These are phyloP conservation scores for Colletotrichum tropicale DNA, from an alignment of 2,329 filamentous ascomycete species.

Conservation along the genomic window DNA sequence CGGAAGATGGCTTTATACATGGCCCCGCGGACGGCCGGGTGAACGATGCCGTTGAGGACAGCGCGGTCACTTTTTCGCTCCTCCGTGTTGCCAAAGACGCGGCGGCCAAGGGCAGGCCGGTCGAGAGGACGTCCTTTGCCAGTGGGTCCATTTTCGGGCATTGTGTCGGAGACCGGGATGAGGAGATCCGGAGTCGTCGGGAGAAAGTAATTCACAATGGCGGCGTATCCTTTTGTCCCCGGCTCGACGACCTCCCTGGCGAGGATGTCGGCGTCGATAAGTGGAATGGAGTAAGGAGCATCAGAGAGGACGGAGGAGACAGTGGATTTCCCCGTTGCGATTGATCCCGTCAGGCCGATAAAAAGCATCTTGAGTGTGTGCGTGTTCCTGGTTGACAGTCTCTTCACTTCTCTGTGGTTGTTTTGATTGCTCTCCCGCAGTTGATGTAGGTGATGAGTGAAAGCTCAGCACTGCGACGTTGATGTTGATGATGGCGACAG, in stretches of 20 bases:
- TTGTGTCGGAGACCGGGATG: conserved; percentile 58
- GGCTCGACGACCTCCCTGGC: conserved; percentile 95
- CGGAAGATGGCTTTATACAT: conserved; percentile 79
- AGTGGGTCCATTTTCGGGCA: conserved; percentile 57
- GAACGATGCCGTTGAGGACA: conserved; percentile 87
- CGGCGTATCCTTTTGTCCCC: conserved; percentile 81
- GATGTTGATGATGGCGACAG: neutral
- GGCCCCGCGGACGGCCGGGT: conserved; percentile 84
- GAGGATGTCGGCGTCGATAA: conserved; percentile 93
- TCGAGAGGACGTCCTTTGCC: conserved; percentile 80
- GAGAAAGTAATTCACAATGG: conserved; percentile 82
- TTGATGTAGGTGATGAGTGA: neutral
- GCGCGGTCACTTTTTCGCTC: conserved; percentile 74
- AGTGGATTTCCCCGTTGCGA: conserved; percentile 97
- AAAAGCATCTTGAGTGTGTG: conserved; percentile 71
- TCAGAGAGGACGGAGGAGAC: conserved; percentile 83
- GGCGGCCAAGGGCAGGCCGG: conserved; percentile 79
- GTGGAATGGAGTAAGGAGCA: conserved; percentile 82
- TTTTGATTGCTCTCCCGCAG: neutral
- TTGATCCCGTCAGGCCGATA: conserved; percentile 94
- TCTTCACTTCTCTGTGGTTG: neutral
- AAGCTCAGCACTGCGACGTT: neutral
- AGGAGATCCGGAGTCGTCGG: conserved; percentile 87
- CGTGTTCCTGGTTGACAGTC: neutral
- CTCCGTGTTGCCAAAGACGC: conserved; percentile 83